These are phyloP conservation scores for Colletotrichum coccodes DNA, from an alignment of 2,329 filamentous ascomycete species.

Conservation along the genomic window DNA sequence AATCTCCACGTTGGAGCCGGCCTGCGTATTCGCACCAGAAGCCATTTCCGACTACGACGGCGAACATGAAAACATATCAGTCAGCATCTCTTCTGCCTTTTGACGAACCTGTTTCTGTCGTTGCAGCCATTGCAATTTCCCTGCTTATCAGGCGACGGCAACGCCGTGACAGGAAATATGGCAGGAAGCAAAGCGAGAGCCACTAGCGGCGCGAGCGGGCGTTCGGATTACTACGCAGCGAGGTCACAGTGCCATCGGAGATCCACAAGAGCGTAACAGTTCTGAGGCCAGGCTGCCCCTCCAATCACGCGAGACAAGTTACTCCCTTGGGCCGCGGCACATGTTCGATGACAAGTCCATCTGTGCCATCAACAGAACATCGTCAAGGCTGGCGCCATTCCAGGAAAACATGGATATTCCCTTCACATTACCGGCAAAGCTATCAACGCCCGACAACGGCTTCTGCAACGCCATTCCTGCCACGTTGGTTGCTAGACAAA, in stretches of 20 bases:
- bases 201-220: conserved; percentile 25
- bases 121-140: conserved; percentile 3
- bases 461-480: conserved; percentile 7
- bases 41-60: neutral
- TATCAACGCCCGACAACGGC: neutral
- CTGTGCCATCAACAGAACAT: conserved; percentile 7
- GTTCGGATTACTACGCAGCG: conserved; percentile 21
- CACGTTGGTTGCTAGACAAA: conserved; percentile 12
- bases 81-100: neutral
- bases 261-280: neutral
- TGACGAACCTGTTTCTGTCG: neutral
- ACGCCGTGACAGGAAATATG: conserved; percentile 9
- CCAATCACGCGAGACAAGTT: conserved; percentile 9
- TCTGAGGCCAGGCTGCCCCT: conserved; percentile 9
- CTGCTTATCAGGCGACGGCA: neutral
- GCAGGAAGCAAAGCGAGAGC: conserved; percentile 16
- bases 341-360: conserved; percentile 15
- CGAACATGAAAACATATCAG: neutral
- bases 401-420: conserved; percentile 5
- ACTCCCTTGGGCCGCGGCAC: neutral
- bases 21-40: neutral
- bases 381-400: conserved; percentile 3
- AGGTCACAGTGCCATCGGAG: conserved; percentile 10
- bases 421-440: neutral
- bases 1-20: neutral